Percentiles rank a stretch among this genome's conserved stretches.
These are phyloP conservation scores for Tetrahymena elliotti DNA, from an alignment of 73 alveolate species.

Conservation along the genomic window DNA sequence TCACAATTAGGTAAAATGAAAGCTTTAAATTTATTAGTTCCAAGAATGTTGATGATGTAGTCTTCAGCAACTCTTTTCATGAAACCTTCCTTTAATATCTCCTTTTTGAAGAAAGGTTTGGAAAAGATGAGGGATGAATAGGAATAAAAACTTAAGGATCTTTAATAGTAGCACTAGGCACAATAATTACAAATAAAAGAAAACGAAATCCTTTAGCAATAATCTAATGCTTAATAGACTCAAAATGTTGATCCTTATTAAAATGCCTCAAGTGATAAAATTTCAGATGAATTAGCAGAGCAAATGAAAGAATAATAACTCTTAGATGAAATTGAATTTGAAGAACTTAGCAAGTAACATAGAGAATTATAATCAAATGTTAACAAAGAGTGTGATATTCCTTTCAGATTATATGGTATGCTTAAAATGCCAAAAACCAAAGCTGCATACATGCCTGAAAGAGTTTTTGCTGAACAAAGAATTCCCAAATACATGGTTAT, in stretches of 20 bases:
- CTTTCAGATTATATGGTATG: not conserved
- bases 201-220: not conserved
- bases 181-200: not conserved
- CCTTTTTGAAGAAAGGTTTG: not conserved
- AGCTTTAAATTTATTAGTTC: not conserved
- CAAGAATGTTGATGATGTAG: not conserved
- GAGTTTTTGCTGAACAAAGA: slow-evolving; percentile 43
- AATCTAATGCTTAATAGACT: not conserved
- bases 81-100: not conserved
- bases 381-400: not conserved
- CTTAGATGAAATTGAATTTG: not conserved
- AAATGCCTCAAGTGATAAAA: not conserved
- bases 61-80: not conserved
- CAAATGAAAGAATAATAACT: not conserved
- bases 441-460: slow-evolving; percentile 35
- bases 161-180: not conserved
- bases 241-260: not conserved
- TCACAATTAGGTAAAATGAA: not conserved
- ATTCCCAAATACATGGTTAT: slow-evolving; percentile 49
- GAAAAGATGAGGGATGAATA: not conserved
- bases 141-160: not conserved
- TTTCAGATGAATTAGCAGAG: not conserved
- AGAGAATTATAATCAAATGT: not conserved
- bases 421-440: not conserved
- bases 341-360: not conserved